These are phyloP conservation scores for Cicer chorassanicum DNA, from an alignment of 306 rosid species.

Conservation along the genomic window DNA sequence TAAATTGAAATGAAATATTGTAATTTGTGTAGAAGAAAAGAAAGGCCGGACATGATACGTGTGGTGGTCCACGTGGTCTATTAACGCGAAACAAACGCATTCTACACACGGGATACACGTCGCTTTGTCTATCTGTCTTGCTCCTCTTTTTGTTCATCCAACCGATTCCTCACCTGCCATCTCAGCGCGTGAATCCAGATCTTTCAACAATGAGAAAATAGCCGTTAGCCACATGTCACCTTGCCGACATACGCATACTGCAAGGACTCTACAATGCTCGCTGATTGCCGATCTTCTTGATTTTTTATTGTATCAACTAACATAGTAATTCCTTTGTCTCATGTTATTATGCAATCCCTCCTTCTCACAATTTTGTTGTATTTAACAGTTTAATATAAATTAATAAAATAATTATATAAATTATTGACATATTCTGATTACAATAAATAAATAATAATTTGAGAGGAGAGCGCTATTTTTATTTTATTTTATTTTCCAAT, in stretches of 20 bases:
- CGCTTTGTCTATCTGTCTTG: slow-evolving; percentile 18
- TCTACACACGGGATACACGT: slow-evolving; percentile 42
- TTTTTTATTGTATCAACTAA: neutral
- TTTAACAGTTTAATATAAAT: no score
- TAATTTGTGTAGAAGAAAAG: no score
- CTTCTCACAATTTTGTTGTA: no score
- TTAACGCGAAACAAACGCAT: slow-evolving; percentile 33
- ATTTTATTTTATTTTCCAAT: no score
- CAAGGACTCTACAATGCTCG: slow-evolving; percentile 1
- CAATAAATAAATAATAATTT: no score
- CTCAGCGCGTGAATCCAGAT: slow-evolving; percentile 26
- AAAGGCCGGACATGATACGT: no score
- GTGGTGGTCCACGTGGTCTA: slow-evolving; percentile 14
- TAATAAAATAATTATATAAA: no score
- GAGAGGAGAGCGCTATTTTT: no score
- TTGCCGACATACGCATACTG: slow-evolving; percentile 44
- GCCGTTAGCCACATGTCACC: slow-evolving; percentile 48
- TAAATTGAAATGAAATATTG: no score
- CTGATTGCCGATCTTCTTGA: neutral
- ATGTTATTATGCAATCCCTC: no score
- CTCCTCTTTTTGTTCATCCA: neutral
- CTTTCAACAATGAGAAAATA: slow-evolving; percentile 3
- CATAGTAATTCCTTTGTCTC: no score
- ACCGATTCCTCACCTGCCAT: slow-evolving; percentile 27
- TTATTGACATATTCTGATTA: no score